Percentiles rank a stretch among this genome's conserved stretches.
Conservation (phyloP, 441 rosid genomes). For the Breynia disticha region DNA sequence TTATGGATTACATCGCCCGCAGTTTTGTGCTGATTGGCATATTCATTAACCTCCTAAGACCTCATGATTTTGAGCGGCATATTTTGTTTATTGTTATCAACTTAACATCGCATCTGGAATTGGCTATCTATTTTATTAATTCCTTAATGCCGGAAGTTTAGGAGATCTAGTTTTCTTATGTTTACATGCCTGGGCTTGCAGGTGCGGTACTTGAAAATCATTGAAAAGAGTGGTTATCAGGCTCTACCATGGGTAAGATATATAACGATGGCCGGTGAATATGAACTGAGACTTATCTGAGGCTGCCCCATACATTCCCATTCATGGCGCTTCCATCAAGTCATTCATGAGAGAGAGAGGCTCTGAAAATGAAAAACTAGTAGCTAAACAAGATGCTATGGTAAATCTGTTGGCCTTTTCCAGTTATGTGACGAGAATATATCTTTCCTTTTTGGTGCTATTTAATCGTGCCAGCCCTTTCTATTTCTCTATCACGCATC, state of each 20-base stretch:
- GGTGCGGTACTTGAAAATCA: conserved; percentile 78
- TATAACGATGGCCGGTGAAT: conserved; percentile 85
- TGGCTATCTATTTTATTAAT: background rate
- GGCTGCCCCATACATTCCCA: background rate
- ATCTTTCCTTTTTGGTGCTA: no score
- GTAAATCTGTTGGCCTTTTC: conserved; percentile 3
- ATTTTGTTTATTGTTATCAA: background rate
- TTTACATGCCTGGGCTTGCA: conserved; percentile 16
- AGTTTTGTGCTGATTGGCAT: conserved; percentile 5
- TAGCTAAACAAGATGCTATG: background rate
- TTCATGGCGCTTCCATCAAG: background rate
- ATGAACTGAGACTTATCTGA: conserved; percentile 67
- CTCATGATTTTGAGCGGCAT: background rate
- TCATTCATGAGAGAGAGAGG: no score
- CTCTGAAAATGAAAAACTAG: no score
- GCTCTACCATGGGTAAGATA: conserved; percentile 87
- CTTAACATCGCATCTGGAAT: background rate
- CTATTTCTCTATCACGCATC: no score
- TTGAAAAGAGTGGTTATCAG: conserved; percentile 83
- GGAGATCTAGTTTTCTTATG: background rate
- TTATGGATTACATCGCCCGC: conserved; percentile 6
- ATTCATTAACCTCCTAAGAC: background rate
- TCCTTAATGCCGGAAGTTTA: no score
- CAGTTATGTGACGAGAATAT: conserved; percentile 3
- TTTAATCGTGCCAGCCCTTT: no score